Conservation (phyloP, 2,329 filamentous ascomycete genomes). For the Penicillium paneum region DNA sequence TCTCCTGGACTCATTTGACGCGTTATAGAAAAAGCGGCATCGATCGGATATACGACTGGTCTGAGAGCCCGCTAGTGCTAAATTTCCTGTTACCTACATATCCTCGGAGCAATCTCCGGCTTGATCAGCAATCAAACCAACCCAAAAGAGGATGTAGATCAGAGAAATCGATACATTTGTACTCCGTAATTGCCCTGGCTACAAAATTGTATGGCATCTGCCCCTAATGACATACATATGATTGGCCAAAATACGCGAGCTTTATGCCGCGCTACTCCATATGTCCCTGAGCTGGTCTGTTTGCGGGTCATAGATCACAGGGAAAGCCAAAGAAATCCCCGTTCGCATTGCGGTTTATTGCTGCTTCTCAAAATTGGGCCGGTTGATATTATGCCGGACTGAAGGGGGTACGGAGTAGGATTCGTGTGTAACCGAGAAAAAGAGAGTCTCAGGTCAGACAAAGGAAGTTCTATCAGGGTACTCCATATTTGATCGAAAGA, state of each 20-base stretch:
- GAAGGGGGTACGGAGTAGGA: no score
- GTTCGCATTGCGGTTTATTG: neutral
- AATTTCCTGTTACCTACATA: neutral
- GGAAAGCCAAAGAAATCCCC: neutral
- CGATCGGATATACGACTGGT: neutral
- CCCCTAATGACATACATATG: neutral
- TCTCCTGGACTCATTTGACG: neutral
- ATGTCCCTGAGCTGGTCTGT: neutral
- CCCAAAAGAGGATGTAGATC: neutral
- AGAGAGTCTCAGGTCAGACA: neutral
- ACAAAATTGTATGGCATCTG: neutral
- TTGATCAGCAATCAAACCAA: conserved; percentile 3
- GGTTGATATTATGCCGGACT: neutral
- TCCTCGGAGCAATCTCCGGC: neutral
- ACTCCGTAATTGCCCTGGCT: neutral
- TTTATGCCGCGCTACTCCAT: neutral
- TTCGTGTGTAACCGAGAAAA: conserved; percentile 11
- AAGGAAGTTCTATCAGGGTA: neutral
- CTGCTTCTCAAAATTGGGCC: neutral
- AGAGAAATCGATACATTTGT: neutral
- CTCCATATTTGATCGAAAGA: neutral
- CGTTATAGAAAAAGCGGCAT: neutral
- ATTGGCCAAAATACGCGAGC: neutral
- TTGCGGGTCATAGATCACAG: neutral
- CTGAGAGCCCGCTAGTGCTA: neutral